Evolutionary conservation across 768 basidiomycete species (phyloP), one percentile per base, ranked within the genome.

Genomic region (Boletus coccyginus): DNA sequence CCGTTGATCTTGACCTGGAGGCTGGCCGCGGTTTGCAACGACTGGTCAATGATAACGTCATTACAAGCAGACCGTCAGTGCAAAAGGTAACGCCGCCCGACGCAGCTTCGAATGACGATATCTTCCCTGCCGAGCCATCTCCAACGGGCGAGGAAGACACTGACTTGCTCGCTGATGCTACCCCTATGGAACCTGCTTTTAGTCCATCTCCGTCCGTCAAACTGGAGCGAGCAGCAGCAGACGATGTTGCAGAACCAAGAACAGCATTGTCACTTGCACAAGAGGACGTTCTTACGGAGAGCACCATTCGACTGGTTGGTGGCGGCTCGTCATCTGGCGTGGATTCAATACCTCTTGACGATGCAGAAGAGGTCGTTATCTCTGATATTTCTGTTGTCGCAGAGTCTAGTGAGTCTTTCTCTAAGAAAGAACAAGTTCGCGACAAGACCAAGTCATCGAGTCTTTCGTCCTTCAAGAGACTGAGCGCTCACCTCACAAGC

Each of bases 231-330:
- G 49, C 36, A 21, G 41, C 19, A 52, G 16, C 19, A 11, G 36
- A 54, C 24, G 56, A 57, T 21, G 32, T 51, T 41, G 55, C 54
- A 53, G 62, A 59, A 21, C 51, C 58, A 17, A 61, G 50, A 31
- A 42, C 40, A 42, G 39, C 54, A 14, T 41, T 44, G 27, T 41
- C 55, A 21, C 47, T 53, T 9, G 44, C 54, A 16, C 63, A 60
- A 50, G 66, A 64, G 3, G 63, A 65, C 16, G 59, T 57, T 17
- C 45, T 59, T 29, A 64, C 75, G 19, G 75, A 77, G 45, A 71
- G 76, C 12, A 84, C 82, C 13, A 77, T 87, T 50, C 81, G 83
- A 43, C 67, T 87, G 14, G 78, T 87, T n/a, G 85, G 84, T 19
- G 81, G 77, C 3, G 79, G 80, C 19, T 82, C 82, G 17, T 69